A percentile compares a stretch with the other conserved stretches of the same genome.
These are phyloP conservation scores for Pseudodiploospora longispora DNA, from an alignment of 2,329 filamentous ascomycete genomes.

Conservation along the genomic window DNA sequence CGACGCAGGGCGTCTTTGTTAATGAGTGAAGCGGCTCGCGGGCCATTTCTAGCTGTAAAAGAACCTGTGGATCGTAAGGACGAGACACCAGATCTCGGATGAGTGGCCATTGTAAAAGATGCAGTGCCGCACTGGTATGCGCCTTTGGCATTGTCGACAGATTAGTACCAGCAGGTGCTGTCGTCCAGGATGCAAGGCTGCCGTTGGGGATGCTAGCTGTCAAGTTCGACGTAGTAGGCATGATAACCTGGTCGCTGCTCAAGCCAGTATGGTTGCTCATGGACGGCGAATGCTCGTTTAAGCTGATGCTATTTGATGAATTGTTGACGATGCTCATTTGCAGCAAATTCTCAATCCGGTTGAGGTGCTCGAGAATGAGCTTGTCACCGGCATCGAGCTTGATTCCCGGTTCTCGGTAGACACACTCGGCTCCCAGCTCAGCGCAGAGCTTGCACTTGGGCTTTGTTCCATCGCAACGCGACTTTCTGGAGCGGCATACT, in stretches of 20 bases:
- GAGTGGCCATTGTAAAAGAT: conserved; percentile 72
- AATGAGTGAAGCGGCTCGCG: conserved; percentile 64
- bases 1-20: conserved; percentile 57
- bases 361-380: conserved; percentile 70
- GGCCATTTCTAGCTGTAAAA: conserved; percentile 73
- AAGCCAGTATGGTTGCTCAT: conserved; percentile 56
- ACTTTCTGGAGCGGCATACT: conserved; percentile 73
- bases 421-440: conserved; percentile 72
- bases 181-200: conserved; percentile 66
- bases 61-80: conserved; percentile 72
- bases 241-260: conserved; percentile 46
- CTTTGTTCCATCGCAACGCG: conserved; percentile 68
- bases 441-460: conserved; percentile 81
- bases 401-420: conserved; percentile 78
- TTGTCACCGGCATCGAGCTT: conserved; percentile 84
- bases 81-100: conserved; percentile 70
- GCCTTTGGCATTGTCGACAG: conserved; percentile 82
- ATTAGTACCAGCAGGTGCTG: conserved; percentile 45
- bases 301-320: conserved; percentile 41
- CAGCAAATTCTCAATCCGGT: conserved; percentile 70
- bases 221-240: conserved; percentile 36
- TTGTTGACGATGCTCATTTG: conserved; percentile 55
- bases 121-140: conserved; percentile 72
- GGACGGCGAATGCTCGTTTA: conserved; percentile 55
- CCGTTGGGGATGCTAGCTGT: conserved; percentile 50